A percentile compares a stretch with the other conserved stretches of the same genome.
phyloP scores from a whole-genome alignment of 306 rosid genomes.

The Rubus parviflorus region DNA sequence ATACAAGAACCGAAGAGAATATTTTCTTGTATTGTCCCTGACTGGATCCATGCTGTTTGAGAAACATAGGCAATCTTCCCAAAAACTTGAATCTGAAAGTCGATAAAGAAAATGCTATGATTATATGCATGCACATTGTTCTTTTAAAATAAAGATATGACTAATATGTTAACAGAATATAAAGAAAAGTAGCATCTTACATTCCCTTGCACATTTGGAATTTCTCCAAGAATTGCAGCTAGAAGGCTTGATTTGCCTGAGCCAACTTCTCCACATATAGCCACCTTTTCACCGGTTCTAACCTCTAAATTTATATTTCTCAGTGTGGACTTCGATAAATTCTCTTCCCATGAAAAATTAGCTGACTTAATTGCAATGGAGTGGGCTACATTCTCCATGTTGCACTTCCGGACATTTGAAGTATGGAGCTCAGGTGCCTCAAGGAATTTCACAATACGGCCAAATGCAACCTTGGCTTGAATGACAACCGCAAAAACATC shows the following conservation, averaged over 20 bases:
- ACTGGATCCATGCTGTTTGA: conserved; percentile 94
- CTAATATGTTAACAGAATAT: neutral
- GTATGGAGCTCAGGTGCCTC: conserved; percentile 74
- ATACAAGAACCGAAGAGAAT: conserved; percentile 75
- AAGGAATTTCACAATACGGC: conserved; percentile 60
- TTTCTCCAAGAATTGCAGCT: conserved; percentile 85
- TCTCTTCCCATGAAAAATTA: conserved; percentile 76
- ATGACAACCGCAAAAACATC: conserved; percentile 76
- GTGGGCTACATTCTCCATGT: conserved; percentile 25
- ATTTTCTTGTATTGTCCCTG: conserved; percentile 74
- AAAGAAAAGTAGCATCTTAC: conserved; percentile 37
- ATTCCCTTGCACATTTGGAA: conserved; percentile 55
- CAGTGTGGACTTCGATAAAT: conserved; percentile 49
- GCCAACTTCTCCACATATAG: conserved; percentile 91
- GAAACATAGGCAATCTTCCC: conserved; percentile 90
- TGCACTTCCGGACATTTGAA: conserved; percentile 31
- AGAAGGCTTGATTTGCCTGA: conserved; percentile 86
- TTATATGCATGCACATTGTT: neutral
- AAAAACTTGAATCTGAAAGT: conserved; percentile 58
- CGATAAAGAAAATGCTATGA: conserved; percentile 14
- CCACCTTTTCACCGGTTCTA: conserved; percentile 66
- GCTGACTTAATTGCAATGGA: conserved; percentile 55
- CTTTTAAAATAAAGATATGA: neutral
- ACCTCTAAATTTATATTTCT: conserved; percentile 58
- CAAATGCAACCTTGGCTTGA: conserved; percentile 80